Evolutionary conservation across 805 yeast genomes (phyloP), one percentile per base, ranked within the genome.

Genomic region (Cyberlindnera euphorbiiphila): DNA sequence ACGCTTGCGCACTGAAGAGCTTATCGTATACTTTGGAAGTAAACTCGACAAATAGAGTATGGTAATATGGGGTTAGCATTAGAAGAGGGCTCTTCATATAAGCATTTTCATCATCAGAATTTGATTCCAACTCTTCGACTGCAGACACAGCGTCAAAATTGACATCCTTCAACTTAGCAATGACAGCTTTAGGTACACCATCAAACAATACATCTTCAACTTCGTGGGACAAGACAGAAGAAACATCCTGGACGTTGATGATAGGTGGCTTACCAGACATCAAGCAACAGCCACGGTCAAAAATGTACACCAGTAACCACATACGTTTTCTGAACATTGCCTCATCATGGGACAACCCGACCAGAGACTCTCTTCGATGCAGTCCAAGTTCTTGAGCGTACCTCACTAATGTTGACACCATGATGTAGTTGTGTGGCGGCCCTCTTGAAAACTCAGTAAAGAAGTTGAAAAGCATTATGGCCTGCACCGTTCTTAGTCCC

Each of bases 301-400:
- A 39, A n/a, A 60, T 42, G 46, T 66, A 73, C 32, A 78, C 66
- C 12, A 60, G 45, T 66, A 75, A 68, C 76, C 80, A 79, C 16
- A 78, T 37, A 9, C 56, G 44, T 17, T 71, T 53, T 16, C 75
- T 63, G 4, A 54, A 50, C 3, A 54, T 45, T 1, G 59, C 56
- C 29, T 76, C 79, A 5, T 51, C 57, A 0, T 50, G 46, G 0
- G 62, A 25, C 13, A 74, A 42, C 2, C 67, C 63, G 4, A 54
- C 47, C 35, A 66, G 65, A 2, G 69, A 49, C 31, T 75, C 81
- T 4, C 56, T 56, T 36, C 77, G 59, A 45, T 80, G 76, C 6
- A 82, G 59, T 0, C 85, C 85, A 51, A 77, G 48, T 26, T 74
- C 79, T 32, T 69, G 72, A 0, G 81, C 81, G 43, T 67, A 69